Conservation (phyloP, 345 rosid genomes). For the Kandelia obovata region DNA sequence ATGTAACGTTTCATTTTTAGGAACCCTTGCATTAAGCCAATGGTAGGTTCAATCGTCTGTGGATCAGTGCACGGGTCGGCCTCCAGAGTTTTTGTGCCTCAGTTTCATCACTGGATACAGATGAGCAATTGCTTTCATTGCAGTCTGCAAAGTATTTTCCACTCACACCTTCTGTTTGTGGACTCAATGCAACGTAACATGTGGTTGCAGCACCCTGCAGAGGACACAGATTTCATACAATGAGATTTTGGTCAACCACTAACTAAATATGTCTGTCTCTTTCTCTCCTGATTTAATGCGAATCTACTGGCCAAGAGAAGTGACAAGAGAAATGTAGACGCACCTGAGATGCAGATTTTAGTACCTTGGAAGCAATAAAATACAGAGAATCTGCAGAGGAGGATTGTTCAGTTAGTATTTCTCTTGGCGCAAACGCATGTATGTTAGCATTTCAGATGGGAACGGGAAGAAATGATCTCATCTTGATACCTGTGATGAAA, state of each 20-base stretch:
- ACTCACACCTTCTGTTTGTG: constrained; percentile 45
- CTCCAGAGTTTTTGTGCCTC: constrained; percentile 60
- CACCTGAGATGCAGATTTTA: constrained; percentile 79
- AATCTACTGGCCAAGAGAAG: constrained; percentile 5
- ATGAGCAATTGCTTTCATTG: constrained; percentile 69
- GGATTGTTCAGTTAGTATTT: not conserved
- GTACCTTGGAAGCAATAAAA: constrained; percentile 83
- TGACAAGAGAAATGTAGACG: constrained; percentile 9
- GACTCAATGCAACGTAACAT: constrained; percentile 83
- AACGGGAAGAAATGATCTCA: not conserved
- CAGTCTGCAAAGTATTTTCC: constrained; percentile 91
- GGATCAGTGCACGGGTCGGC: constrained; percentile 50
- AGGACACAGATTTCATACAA: not conserved
- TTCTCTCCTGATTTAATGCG: not conserved
- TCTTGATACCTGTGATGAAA: constrained; percentile 59
- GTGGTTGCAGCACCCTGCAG: constrained; percentile 92
- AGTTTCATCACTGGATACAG: constrained; percentile 62
- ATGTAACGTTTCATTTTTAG: not conserved
- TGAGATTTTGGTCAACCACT: not conserved
- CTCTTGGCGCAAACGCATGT: not conserved
- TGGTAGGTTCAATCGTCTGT: constrained; percentile 32
- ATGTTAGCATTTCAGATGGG: no score
- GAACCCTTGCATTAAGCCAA: not conserved
- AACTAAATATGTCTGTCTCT: not conserved
- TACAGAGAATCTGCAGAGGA: constrained; percentile 74